Percentiles rank a stretch among this genome's conserved stretches.
phyloP scores from a whole-genome alignment of 257 asterid genomes.

The Forsythia viridissima region DNA sequence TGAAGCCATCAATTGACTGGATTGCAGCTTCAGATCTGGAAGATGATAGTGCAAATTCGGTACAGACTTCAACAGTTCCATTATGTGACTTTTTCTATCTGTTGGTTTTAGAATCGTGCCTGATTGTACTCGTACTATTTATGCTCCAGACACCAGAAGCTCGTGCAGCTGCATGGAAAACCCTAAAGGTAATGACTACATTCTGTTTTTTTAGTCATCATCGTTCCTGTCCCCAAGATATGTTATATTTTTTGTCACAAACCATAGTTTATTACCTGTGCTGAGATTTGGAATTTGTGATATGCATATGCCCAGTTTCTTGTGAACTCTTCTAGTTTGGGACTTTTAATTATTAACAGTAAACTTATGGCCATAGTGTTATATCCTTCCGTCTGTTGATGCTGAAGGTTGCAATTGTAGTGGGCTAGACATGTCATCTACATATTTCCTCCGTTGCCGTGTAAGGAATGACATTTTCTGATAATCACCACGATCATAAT shows the following conservation, averaged over 20 bases:
- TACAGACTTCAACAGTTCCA: constrained; percentile 25
- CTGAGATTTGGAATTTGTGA: neutral
- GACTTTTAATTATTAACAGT: neutral
- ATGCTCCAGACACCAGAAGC: constrained; percentile 78
- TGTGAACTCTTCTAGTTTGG: neutral
- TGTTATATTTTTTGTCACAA: neutral
- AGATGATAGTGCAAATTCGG: constrained; percentile 71
- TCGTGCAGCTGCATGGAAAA: constrained; percentile 81
- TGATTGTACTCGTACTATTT: constrained; percentile 25
- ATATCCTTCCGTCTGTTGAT: neutral
- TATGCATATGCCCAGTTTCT: constrained; percentile 5
- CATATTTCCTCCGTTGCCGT: neutral
- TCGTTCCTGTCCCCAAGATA: neutral
- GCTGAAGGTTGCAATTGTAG: constrained; percentile 1
- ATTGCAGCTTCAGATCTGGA: constrained; percentile 99
- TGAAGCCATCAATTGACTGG: constrained; percentile 89
- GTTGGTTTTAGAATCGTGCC: constrained; percentile 13
- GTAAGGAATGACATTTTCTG: neutral
- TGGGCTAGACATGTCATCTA: neutral
- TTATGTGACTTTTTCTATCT: constrained; percentile 9
- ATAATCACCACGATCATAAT: neutral
- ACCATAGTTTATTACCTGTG: neutral
- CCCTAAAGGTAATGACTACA: constrained; percentile 54
- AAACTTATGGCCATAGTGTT: neutral
- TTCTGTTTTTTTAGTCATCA: constrained; percentile 3